Conservation (phyloP, 208 protist genomes). For the Trypanosoma lewisi region DNA sequence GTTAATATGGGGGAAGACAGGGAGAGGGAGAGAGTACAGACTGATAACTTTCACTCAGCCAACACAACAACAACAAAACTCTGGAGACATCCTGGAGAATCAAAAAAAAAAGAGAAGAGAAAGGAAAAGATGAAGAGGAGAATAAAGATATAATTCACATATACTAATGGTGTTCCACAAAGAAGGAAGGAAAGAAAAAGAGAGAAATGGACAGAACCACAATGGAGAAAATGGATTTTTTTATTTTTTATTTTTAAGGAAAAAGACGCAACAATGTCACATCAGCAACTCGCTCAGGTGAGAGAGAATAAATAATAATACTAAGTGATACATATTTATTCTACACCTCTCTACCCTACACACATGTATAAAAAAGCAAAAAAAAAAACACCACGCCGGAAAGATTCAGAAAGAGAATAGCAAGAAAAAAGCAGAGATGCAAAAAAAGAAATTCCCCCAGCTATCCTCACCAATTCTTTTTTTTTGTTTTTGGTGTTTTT, state of each 20-base stretch:
- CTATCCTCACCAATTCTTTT: neutral
- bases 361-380: neutral
- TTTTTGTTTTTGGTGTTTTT: too few species aligned
- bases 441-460: neutral
- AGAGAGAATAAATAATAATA: too few species aligned
- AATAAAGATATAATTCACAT: constrained; percentile 6
- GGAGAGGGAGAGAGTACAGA: neutral
- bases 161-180: neutral
- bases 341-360: too few species aligned
- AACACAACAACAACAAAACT: neutral
- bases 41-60: neutral
- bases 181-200: too few species aligned
- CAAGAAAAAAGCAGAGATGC: neutral
- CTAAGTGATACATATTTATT: too few species aligned
- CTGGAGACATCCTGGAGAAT: neutral
- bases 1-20: neutral
- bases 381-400: neutral
- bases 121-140: constrained; percentile 7
- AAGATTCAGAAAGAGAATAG: constrained; percentile 6
- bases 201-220: too few species aligned
- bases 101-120: neutral
- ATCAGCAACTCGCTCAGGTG: too few species aligned
- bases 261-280: too few species aligned
- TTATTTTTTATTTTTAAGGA: too few species aligned
- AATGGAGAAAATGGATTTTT: too few species aligned